Percentiles rank a stretch among this genome's conserved stretches.
Conservation (phyloP, 2,329 filamentous ascomycete species). For the Fusarium scirpi region DNA sequence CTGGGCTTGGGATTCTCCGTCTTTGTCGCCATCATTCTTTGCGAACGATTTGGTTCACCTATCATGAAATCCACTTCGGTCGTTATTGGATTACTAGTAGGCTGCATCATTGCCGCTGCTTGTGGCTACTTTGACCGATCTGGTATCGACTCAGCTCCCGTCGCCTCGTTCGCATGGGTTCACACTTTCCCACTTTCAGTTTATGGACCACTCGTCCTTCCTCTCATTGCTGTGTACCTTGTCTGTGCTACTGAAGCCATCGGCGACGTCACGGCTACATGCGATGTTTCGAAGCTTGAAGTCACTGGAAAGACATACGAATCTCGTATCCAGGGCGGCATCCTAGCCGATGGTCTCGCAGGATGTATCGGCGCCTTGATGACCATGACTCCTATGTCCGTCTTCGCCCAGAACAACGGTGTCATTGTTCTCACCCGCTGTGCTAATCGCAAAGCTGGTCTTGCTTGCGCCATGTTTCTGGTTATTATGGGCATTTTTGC, state of each 20-base stretch:
- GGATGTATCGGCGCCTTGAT: slow-evolving; percentile 80
- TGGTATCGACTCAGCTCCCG: slow-evolving; percentile 78
- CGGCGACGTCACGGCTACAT: slow-evolving; percentile 83
- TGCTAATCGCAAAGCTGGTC: slow-evolving; percentile 83
- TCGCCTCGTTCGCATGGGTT: slow-evolving; percentile 81
- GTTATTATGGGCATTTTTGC: slow-evolving; percentile 84
- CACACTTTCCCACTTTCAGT: slow-evolving; percentile 79
- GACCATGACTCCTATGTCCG: slow-evolving; percentile 84
- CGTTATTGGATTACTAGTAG: slow-evolving; percentile 77
- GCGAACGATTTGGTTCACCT: slow-evolving; percentile 83
- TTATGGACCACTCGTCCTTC: slow-evolving; percentile 79
- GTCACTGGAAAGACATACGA: slow-evolving; percentile 79
- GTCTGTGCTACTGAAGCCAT: slow-evolving; percentile 84
- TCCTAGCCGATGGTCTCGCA: slow-evolving; percentile 82
- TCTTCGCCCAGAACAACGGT: slow-evolving; percentile 87
- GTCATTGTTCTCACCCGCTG: slow-evolving; percentile 86
- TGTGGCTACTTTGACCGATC: slow-evolving; percentile 81
- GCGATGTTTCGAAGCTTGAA: slow-evolving; percentile 81
- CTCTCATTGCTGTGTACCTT: slow-evolving; percentile 76
- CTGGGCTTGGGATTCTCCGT: slow-evolving; percentile 84
- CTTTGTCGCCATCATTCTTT: slow-evolving; percentile 82
- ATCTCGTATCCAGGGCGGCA: slow-evolving; percentile 81
- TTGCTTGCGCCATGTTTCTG: slow-evolving; percentile 81
- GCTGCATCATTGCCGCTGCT: slow-evolving; percentile 83
- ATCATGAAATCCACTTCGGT: slow-evolving; percentile 87